phyloP scores from a whole-genome alignment of 2,329 filamentous ascomycete genomes.

The Penicillium sp. region DNA sequence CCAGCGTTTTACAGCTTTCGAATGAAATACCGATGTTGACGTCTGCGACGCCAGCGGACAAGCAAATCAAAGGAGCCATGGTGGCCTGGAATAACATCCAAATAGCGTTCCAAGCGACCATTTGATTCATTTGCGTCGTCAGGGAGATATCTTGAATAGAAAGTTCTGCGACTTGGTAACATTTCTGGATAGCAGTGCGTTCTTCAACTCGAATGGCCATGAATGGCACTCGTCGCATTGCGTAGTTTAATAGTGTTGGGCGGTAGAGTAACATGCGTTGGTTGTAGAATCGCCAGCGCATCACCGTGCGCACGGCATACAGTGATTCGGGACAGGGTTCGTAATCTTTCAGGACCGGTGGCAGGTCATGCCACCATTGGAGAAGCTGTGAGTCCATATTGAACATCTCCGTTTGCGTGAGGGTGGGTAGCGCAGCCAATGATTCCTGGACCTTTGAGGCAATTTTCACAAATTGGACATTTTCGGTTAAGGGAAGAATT shows the following conservation, averaged over 20 bases:
- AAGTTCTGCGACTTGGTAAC: constrained; percentile 65
- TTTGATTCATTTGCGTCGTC: constrained; percentile 68
- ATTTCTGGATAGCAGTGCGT: constrained; percentile 63
- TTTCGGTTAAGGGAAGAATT: constrained; percentile 68
- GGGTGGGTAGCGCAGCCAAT: constrained; percentile 64
- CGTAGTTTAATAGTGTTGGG: constrained; percentile 65
- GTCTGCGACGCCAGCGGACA: constrained; percentile 8
- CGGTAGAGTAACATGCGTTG: constrained; percentile 71
- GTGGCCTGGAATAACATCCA: constrained; percentile 77
- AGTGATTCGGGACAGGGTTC: constrained; percentile 68
- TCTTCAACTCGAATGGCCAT: constrained; percentile 57
- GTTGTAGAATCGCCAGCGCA: constrained; percentile 79
- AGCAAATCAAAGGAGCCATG: constrained; percentile 63
- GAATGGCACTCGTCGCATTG: constrained; percentile 51
- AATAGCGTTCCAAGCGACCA: constrained; percentile 73
- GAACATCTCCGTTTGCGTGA: constrained; percentile 61
- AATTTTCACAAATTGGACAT: constrained; percentile 73
- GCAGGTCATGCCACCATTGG: constrained; percentile 68
- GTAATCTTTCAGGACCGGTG: constrained; percentile 60
- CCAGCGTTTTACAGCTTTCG: constrained; percentile 12
- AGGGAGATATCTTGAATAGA: constrained; percentile 68
- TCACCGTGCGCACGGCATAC: constrained; percentile 66
- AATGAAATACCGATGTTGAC: constrained; percentile 1
- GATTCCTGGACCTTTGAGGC: constrained; percentile 72
- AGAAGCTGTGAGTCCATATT: constrained; percentile 65